Evolutionary conservation across 768 basidiomycete species (phyloP), one percentile per base, ranked within the genome.

Genomic region (Lactifluus hygrophoroides): DNA sequence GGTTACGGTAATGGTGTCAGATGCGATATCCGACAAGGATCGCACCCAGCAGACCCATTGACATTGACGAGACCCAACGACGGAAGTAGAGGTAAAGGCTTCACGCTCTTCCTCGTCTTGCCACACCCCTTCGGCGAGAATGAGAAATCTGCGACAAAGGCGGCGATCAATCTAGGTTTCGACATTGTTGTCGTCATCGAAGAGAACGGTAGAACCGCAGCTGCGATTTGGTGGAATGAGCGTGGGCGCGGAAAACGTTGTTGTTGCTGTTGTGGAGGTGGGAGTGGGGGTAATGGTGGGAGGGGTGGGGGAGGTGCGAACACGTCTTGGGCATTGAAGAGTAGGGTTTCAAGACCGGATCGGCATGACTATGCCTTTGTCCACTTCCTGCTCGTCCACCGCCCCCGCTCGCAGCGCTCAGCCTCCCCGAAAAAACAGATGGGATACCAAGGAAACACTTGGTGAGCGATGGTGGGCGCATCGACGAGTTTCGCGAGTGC

Each of bases 271-370:
- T n/a, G n/a, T n/a, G n/a, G n/a, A n/a, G n/a, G n/a, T n/a, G n/a
- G n/a, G n/a, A n/a, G n/a, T n/a, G n/a, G n/a, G n/a, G n/a, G n/a
- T n/a, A n/a, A n/a, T n/a, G n/a, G n/a, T n/a, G n/a, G 54, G 17
- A 30, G n/a, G n/a, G n/a, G 46, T 1, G 28, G 46, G 6, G 40
- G 40, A 8, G 51, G 51, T 2, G 59, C 54, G 37, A 60, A 23
- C 59, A 56, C 56, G 44, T 56, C 49, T 16, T 60, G 43, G 1
- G 54, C 17, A 19, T 60, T 60, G 44, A 60, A 60, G 28, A 10
- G 3, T 5, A 21, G 11, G 3, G 10, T 23, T 8, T 40, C 0
- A 60, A 25, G 1, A 60, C 59, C 0, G 59, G 59, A 23, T 60
- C 59, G 3, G 44, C 59, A 16, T 28, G 59, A 13, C 54, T 60